Evolutionary conservation across 176 grass and related monocot genomes (phyloP), one percentile per base, ranked within the genome.

Genomic region (maize (Zea mays)): DNA sequence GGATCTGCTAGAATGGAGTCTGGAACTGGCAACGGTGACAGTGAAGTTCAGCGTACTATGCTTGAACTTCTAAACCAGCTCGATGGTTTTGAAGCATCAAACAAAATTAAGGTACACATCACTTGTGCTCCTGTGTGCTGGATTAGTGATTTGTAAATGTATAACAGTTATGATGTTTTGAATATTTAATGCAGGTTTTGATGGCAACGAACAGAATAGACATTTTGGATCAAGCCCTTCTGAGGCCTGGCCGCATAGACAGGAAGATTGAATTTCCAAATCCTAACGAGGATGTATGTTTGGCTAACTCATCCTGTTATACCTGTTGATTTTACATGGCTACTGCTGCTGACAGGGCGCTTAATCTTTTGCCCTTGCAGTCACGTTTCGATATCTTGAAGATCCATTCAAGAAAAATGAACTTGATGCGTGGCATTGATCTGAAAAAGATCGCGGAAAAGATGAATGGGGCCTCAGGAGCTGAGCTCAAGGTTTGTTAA

Each of bases 231-330:
- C 96, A 93, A 76, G 96, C 96, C 13, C 89, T 98, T 51, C 79
- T 98, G 65, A 98, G 96, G 85, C 96, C 96, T 77, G 96, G 96
- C 2, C 89, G 96, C 57, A 98, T 98, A 27, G 96, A 98, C 83
- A 92, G 96, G 83, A 98, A 98, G 89, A 95, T 98, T 47, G 96
- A 98, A 79, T 98, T 98, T n/a, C 96, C 96, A 56, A 98, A 98
- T 67, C 96, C 96, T 55, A 98, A 98, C 64, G 96, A 85, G 87
- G 96, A 94, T 85, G 96, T 98, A 84, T 7, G 77, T 82, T 62
- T 49, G 73, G 20, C 37, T 62, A 49, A 73, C 33, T 49, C 43
- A 3, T 33, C 6, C 42, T 75, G 15, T 59, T 79, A 15, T 13
- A 34, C 12, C 64, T 14, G 4, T 8, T 61, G 38, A 46, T 54